Evolutionary conservation across 2,329 filamentous ascomycete genomes (phyloP), one percentile per base, ranked within the genome.

Genomic region (Cryphonectria parasitica): DNA sequence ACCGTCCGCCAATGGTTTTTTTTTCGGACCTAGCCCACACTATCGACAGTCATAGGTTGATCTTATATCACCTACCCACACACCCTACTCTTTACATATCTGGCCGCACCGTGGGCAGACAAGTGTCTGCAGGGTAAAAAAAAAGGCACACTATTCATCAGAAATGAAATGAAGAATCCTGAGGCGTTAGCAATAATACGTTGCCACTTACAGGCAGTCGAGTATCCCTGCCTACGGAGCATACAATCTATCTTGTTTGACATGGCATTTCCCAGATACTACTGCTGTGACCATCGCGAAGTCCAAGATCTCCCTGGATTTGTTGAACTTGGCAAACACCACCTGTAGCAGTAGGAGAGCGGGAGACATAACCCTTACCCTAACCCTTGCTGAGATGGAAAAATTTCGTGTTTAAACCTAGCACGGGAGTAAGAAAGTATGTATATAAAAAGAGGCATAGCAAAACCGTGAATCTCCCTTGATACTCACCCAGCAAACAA

Each of bases 81-180:
- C 60, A 60, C 41, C 41, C 28, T 36, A 31, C 58, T 62, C 7
- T 49, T 56, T 68, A 70, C 65, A 70, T 66, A 68, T 66, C 22
- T 36, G 71, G 68, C 71, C 68, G 68, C 65, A 70, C 58, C 69
- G 41, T 67, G 72, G 68, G 70, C 69, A 71, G 68, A 71, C 70
- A 71, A 70, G 70, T 73, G 72, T 72, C 70, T 66, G 68, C 69
- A 63, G 41, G 60, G 39, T 34, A 34, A 34, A 34, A 28, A 60
- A 66, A 61, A 45, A 22, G 69, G 66, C 66, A 68, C 63, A 66
- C 31, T 64, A 66, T 63, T 71, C 54, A 56, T 45, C 41, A 43
- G 69, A 66, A 58, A 41, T 34, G 69, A 66, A 66, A 71, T 67
- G 60, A 71, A 72, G 54, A 31, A 19, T 19, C 19, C 15, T 58